Conservation (phyloP, 2,329 filamentous ascomycete genomes). For the Cladophialophora yegresii region DNA sequence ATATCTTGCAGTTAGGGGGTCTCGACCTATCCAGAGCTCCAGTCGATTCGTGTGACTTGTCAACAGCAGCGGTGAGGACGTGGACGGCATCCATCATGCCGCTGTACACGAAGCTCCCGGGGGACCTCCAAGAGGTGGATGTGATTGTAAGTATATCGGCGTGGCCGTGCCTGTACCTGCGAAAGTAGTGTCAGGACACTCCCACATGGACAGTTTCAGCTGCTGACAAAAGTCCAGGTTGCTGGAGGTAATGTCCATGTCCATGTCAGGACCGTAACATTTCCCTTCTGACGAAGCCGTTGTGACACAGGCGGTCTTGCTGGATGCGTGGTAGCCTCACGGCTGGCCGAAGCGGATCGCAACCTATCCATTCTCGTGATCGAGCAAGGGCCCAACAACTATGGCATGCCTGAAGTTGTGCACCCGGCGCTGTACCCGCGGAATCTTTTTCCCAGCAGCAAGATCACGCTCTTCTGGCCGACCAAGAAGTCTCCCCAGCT, state of each 20-base stretch:
- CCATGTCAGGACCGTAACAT: background rate
- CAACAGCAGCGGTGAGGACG: background rate
- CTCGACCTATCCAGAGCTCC: background rate
- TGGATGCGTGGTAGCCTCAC: conserved; percentile 53
- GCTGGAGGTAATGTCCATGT: conserved; percentile 46
- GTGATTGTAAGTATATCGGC: conserved; percentile 44
- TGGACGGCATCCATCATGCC: conserved; percentile 10
- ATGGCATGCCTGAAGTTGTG: conserved; percentile 53
- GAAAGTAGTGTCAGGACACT: background rate
- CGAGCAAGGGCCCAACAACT: conserved; percentile 58
- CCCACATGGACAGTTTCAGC: background rate
- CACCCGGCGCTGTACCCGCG: conserved; percentile 55
- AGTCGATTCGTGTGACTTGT: background rate
- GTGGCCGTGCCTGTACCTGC: background rate
- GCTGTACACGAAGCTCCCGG: conserved; percentile 20
- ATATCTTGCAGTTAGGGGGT: background rate
- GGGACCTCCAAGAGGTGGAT: conserved; percentile 48
- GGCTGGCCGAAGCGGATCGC: conserved; percentile 56
- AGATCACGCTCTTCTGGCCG: conserved; percentile 57
- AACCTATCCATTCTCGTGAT: conserved; percentile 55
- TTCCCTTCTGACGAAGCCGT: background rate
- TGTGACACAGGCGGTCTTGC: conserved; percentile 48
- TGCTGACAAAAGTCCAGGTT: conserved; percentile 37
- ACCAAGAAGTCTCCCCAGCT: conserved; percentile 45
- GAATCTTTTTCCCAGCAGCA: conserved; percentile 53